Percentiles rank a stretch among this genome's conserved stretches.
Evolutionary conservation across 2,329 filamentous ascomycete genomes (phyloP).

Genomic region (Fusarium protoensiforme): DNA sequence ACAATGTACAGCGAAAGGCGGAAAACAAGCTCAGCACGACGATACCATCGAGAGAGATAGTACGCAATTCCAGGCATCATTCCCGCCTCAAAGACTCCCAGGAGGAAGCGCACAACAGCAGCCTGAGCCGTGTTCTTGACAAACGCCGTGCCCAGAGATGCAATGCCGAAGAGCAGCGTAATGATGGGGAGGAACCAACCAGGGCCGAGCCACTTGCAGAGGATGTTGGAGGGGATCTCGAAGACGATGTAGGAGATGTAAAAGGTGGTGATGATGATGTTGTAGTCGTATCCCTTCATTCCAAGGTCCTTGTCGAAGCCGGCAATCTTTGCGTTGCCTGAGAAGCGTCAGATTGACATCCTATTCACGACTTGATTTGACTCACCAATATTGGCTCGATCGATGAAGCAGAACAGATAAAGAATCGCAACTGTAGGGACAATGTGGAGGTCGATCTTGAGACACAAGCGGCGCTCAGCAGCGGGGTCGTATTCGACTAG

Average conservation of each 20-base stretch:
- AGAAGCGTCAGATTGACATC: neutral
- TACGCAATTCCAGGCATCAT: constrained; percentile 75
- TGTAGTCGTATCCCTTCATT: constrained; percentile 67
- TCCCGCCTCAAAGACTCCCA: constrained; percentile 72
- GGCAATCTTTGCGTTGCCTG: constrained; percentile 32
- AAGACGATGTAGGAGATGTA: constrained; percentile 75
- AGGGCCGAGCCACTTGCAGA: constrained; percentile 72
- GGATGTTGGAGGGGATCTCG: constrained; percentile 71
- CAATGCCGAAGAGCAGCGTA: constrained; percentile 67
- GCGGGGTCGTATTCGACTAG: constrained; percentile 25
- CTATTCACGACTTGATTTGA: neutral
- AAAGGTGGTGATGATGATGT: constrained; percentile 69
- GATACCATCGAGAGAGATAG: constrained; percentile 73
- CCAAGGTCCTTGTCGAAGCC: constrained; percentile 31
- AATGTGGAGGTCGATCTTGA: constrained; percentile 69
- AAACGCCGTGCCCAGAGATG: constrained; percentile 70
- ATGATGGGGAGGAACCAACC: constrained; percentile 72
- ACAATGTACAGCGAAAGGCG: constrained; percentile 73
- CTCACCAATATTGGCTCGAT: constrained; percentile 54
- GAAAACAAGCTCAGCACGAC: constrained; percentile 70
- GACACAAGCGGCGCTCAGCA: constrained; percentile 50
- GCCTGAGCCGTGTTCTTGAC: constrained; percentile 60
- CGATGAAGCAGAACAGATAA: constrained; percentile 75
- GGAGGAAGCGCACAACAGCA: constrained; percentile 68
- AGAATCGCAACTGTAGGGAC: constrained; percentile 69